These are phyloP conservation scores for Lathyrus sativus DNA, from an alignment of 306 rosid species.

Conservation along the genomic window DNA sequence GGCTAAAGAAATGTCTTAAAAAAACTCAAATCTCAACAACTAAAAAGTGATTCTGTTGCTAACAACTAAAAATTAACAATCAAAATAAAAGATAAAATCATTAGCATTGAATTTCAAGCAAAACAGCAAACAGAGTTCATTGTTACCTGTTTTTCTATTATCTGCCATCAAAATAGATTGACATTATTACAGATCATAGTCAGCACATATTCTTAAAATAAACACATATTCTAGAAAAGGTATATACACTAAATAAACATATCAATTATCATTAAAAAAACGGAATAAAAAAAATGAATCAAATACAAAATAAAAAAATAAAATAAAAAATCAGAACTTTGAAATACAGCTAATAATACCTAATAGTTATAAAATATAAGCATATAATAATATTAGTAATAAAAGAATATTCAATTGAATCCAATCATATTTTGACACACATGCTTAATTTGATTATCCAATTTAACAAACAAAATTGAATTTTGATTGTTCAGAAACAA, in stretches of 20 bases:
- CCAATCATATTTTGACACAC: neutral
- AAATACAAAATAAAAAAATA: neutral
- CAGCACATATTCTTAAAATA: constrained; percentile 29
- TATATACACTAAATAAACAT: constrained; percentile 36
- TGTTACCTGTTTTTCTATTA: constrained; percentile 30
- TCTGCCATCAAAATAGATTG: constrained; percentile 33
- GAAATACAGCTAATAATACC: constrained; percentile 17
- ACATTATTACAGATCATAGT: constrained; percentile 29
- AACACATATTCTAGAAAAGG: neutral
- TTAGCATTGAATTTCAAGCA: constrained; percentile 12
- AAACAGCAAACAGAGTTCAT: neutral
- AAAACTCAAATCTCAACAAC: constrained; percentile 18
- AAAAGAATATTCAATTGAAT: neutral
- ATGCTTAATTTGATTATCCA: constrained; percentile 13
- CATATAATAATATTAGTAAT: neutral
- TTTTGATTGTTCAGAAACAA: constrained; percentile 24
- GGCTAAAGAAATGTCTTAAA: no score
- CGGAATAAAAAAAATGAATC: neutral
- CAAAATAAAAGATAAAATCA: neutral
- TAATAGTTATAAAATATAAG: neutral
- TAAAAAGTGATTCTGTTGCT: neutral
- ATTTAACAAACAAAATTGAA: neutral
- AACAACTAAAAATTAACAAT: neutral
- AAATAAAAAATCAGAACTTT: neutral
- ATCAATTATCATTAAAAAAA: constrained; percentile 13